A percentile compares a stretch with the other conserved stretches of the same genome.
phyloP scores from a whole-genome alignment of 1,284 basidiomycete genomes.

The Puccinia brachypodii region DNA sequence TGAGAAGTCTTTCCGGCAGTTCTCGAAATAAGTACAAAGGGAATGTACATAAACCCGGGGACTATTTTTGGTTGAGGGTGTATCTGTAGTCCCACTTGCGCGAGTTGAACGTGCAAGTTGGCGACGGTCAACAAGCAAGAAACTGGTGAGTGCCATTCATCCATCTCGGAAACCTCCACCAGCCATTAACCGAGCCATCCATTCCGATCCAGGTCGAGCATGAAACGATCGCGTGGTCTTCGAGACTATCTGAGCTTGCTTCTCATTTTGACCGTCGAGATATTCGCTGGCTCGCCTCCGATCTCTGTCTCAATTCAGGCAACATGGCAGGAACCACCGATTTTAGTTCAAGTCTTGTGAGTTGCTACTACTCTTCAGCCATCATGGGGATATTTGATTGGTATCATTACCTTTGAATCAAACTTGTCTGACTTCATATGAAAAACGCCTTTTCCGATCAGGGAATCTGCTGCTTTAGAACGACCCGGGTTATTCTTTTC shows the following conservation, averaged over 20 bases:
- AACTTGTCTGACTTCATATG: no score
- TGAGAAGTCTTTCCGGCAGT: no score
- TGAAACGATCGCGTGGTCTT: slow-evolving; percentile 5
- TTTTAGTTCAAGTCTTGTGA: slow-evolving; percentile 36
- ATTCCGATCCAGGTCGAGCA: background rate
- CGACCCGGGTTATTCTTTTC: slow-evolving; percentile 33
- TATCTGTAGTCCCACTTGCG: no score
- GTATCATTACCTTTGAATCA: no score
- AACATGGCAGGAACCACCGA: slow-evolving; percentile 41
- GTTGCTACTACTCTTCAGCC: background rate
- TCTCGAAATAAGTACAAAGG: no score
- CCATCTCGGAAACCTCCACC: background rate
- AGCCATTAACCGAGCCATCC: background rate
- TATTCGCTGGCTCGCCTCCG: slow-evolving; percentile 21
- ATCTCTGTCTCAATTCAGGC: slow-evolving; percentile 47
- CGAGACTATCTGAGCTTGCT: background rate
- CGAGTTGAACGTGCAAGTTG: no score
- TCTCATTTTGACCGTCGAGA: background rate
- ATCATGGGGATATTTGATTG: background rate
- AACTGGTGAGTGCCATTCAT: background rate
- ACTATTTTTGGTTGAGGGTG: no score
- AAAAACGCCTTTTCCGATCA: slow-evolving; percentile 20
- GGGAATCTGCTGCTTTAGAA: slow-evolving; percentile 45
- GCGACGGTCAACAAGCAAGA: no score
- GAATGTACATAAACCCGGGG: no score